Conservation (phyloP, 495 filamentous ascomycete species). For the Penicillium malachiteum region DNA sequence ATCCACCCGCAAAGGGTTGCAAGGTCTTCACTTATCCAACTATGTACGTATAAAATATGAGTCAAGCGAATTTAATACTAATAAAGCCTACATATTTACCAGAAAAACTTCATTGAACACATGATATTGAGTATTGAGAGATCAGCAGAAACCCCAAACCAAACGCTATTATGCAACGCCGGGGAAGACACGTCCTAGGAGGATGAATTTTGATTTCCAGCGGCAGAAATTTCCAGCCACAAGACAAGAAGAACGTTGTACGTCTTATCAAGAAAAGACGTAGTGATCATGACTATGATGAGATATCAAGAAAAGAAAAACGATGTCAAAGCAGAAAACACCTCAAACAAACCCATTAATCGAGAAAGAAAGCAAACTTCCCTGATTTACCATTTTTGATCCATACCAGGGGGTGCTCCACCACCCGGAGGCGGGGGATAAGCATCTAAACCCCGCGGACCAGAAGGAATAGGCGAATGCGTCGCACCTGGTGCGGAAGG, state of each 20-base stretch:
- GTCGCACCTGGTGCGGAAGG: conserved; percentile 24
- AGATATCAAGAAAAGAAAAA: background rate
- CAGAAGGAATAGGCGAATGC: conserved; percentile 23
- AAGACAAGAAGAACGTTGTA: background rate
- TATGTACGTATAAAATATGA: no score
- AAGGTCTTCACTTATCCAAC: no score
- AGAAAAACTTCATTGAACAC: background rate
- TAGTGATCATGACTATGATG: conserved; percentile 11
- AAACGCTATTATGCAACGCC: conserved; percentile 27
- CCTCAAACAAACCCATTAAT: background rate
- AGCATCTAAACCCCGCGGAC: conserved; percentile 34
- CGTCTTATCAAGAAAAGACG: background rate
- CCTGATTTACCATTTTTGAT: conserved; percentile 21
- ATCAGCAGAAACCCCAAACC: conserved; percentile 8
- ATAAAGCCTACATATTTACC: background rate
- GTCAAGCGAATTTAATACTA: no score
- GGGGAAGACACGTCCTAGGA: conserved; percentile 3
- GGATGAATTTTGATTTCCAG: conserved; percentile 6
- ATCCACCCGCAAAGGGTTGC: no score
- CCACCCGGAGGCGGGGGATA: conserved; percentile 29
- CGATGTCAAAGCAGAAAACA: background rate
- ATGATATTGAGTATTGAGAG: conserved; percentile 7
- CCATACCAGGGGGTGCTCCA: conserved; percentile 23
- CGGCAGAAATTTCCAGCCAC: background rate
- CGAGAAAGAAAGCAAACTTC: conserved; percentile 10